Conservation (phyloP, 208 protist species). For the Trypanosoma brucei region DNA sequence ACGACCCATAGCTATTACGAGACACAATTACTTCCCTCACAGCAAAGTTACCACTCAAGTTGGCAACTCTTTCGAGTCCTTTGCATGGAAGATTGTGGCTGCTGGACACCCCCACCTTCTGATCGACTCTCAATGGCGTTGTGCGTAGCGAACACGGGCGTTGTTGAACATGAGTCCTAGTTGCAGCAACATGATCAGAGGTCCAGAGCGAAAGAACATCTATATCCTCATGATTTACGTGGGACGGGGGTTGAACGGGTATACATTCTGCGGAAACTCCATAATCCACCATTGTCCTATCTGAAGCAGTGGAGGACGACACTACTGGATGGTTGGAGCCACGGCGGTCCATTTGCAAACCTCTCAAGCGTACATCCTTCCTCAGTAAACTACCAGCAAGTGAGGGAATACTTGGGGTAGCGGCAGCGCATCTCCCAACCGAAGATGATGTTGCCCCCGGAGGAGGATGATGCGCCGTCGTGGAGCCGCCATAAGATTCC, state of each 20-base stretch:
- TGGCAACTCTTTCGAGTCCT: no score
- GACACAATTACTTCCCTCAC: no score
- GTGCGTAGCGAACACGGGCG: no score
- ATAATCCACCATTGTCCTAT: constrained; percentile 22
- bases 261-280: constrained; percentile 5
- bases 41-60: no score
- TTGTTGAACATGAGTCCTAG: background rate
- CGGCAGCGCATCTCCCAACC: background rate
- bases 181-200: background rate
- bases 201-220: background rate
- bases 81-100: no score
- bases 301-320: constrained; percentile 13
- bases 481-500: background rate
- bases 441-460: background rate
- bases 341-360: background rate
- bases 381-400: background rate
- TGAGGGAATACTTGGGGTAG: background rate
- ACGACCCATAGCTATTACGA: background rate
- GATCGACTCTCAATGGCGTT: no score
- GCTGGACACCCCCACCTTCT: no score
- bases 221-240: background rate
- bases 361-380: background rate
- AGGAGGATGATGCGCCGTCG: no score
- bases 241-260: background rate
- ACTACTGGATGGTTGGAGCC: constrained; percentile 6